phyloP scores from a whole-genome alignment of 1,139 yeast species.

The Wickerhamiella pararugosa region DNA sequence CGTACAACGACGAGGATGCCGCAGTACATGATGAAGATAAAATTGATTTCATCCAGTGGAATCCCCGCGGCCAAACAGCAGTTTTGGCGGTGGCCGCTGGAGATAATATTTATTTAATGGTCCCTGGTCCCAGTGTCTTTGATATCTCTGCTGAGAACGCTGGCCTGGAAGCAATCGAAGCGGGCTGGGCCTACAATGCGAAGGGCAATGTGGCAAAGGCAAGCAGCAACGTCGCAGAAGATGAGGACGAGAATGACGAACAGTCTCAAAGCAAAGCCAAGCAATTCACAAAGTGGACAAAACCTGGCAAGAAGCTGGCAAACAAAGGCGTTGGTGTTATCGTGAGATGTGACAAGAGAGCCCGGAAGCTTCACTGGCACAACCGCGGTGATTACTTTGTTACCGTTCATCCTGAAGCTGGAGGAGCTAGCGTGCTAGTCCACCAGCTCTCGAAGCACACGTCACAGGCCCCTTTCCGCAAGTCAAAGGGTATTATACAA shows the following conservation, averaged over 20 bases:
- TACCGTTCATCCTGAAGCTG: slow-evolving; percentile 81
- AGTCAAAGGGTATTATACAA: slow-evolving; percentile 86
- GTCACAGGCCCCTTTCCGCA: slow-evolving; percentile 93
- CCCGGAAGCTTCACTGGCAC: slow-evolving; percentile 88
- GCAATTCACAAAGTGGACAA: slow-evolving; percentile 69
- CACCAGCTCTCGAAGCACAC: slow-evolving; percentile 91
- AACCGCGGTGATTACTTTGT: slow-evolving; percentile 95
- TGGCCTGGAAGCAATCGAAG: slow-evolving; percentile 65
- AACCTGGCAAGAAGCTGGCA: slow-evolving; percentile 53
- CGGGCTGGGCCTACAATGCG: slow-evolving; percentile 86
- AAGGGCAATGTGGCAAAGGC: slow-evolving; percentile 14
- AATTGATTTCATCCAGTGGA: slow-evolving; percentile 79
- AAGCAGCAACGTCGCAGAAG: slow-evolving; percentile 17
- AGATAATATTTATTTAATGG: slow-evolving; percentile 58
- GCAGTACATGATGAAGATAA: slow-evolving; percentile 41
- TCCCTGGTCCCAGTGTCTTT: slow-evolving; percentile 91
- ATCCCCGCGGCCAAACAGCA: slow-evolving; percentile 61
- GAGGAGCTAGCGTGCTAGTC: slow-evolving; percentile 75
- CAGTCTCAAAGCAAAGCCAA: slow-evolving; percentile 33
- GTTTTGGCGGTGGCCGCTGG: slow-evolving; percentile 77
- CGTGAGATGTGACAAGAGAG: slow-evolving; percentile 46
- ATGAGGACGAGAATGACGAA: slow-evolving; percentile 22
- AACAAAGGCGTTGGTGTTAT: slow-evolving; percentile 61
- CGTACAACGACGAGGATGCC: slow-evolving; percentile 26
- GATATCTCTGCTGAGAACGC: slow-evolving; percentile 77